Evolutionary conservation across 805 yeast genomes (phyloP), one percentile per base, ranked within the genome.

Genomic region (Priceomyces medius): DNA sequence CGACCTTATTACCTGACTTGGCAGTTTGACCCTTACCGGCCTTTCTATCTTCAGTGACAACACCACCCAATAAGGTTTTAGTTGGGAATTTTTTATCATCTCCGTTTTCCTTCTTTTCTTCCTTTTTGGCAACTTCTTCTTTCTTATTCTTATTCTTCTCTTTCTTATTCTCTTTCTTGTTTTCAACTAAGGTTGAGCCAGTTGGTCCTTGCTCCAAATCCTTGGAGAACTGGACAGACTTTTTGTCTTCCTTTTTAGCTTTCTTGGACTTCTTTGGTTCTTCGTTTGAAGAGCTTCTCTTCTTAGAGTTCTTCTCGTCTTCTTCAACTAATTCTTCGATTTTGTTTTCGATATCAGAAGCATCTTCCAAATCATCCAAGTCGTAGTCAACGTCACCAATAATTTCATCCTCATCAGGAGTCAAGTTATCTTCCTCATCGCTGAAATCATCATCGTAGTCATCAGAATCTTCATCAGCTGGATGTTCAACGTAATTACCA

Each of bases 401-500:
- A 49, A 80, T 60, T 64, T 83, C 90, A 56, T 83, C 88, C 60
- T 82, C 88, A 68, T 82, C 89, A 43, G 87, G 88, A 37, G 88
- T 82, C 64, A 81, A 74, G 64, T 80, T 84, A 61, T 79, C 77
- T 20, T 50, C 51, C 9, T 55, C 61, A 37, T 64, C 71, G 17
- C 72, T 79, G 40, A 71, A 74, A 32, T 73, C 77, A 40, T 71
- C 77, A 35, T 74, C 78, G 43, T 72, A 76, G 28, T 67, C 71
- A 38, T 73, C 80, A 44, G 73, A 79, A 40, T 79, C 84, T 32
- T 73, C 80, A 59, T 90, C 96, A 58, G 81, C 88, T 65, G 98
- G 97, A 68, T 90, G 97, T 67, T 87, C 95, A 60, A 93, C 84
- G 71, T 84, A 89, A 83, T 93, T 91, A 74, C 99, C 99, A 53